Percentiles rank a stretch among this genome's conserved stretches.
Conservation (phyloP, 2,329 filamentous ascomycete genomes). For the Stachybotrys echinatus region DNA sequence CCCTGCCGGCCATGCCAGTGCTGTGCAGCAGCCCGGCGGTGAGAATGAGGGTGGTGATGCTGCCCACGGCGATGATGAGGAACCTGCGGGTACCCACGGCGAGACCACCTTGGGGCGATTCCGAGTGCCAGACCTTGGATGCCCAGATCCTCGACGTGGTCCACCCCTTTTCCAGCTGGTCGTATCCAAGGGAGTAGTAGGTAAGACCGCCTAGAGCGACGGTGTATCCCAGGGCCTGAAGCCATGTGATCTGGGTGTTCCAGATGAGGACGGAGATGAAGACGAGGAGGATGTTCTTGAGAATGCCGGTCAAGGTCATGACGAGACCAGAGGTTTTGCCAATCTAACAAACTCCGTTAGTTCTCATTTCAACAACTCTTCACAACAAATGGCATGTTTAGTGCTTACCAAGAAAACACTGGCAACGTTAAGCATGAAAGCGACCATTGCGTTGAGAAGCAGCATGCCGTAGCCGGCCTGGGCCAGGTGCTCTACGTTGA, state of each 20-base stretch:
- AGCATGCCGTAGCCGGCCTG: constrained; percentile 61
- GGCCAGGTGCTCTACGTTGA: constrained; percentile 62
- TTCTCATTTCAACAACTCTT: too few relatives aligned
- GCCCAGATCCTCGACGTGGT: constrained; percentile 16
- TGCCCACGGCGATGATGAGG: constrained; percentile 18
- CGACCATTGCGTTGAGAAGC: constrained; percentile 68
- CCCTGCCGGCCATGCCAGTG: background rate
- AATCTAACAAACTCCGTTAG: too few relatives aligned
- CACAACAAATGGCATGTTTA: too few relatives aligned
- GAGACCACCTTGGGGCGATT: constrained; percentile 11
- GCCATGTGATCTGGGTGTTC: constrained; percentile 61
- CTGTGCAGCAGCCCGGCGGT: constrained; percentile 5
- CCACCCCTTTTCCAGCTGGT: constrained; percentile 21
- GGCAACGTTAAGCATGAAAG: constrained; percentile 76
- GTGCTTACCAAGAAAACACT: constrained; percentile 76
- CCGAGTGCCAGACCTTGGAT: constrained; percentile 12
- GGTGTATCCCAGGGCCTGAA: constrained; percentile 74
- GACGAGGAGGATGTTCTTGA: constrained; percentile 84
- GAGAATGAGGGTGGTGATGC: constrained; percentile 11
- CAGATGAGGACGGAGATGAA: constrained; percentile 72
- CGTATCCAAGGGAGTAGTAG: constrained; percentile 41
- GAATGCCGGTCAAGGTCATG: constrained; percentile 78
- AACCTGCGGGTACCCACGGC: constrained; percentile 17
- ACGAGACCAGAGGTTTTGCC: constrained; percentile 83
- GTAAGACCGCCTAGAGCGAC: constrained; percentile 54